Base-by-base conservation (phyloP, 148 eudicot species). In the Chenopodium quinoa region DNA sequence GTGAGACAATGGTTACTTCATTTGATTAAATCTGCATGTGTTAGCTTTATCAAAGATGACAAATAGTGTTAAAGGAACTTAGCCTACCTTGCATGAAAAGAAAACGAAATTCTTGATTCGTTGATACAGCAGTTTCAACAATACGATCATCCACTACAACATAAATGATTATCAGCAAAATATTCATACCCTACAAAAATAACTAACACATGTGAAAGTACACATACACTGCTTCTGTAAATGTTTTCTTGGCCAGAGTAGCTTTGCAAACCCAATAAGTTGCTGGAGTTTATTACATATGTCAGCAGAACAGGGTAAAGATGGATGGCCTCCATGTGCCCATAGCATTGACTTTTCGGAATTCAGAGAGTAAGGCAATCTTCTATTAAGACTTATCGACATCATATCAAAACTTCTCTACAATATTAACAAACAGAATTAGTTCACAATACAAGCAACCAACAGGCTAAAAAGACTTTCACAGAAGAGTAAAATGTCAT, bases 261-360 rank as follows among this genome's bases (percentile, higher is more conserved):
- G 34, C 69, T 89, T 84, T 68, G 89, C 88, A 48, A 96, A 86
- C 78, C 78, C 72, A 78, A 85, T 77, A 79, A 96, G 87, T 78
- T 90, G 92, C 48, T 75, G 88, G 73, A 91, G 92, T 84, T 89
- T 88, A 73, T 89, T 77, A 78, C 88, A 90, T 79, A 96, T 63
- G 72, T 89, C 93, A 75, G 89, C 90, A 73, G 93, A 88, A 78
- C 87, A 77, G 52, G 99, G 98, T 78, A 89, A 54, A 78, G 81
- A 73, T 20, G 99, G 99, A 88, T 96, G 99, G 67, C 99, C 99
- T 48, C 98, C 99, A 85, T 91, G 88, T 11, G 82, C 84, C 99
- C 98, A 96, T 17, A 96, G 87, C 91, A 96, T 82, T 50, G 98
- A 92, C 88, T 90, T 94, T 80, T 88, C 88, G 7, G 91, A 91